Base-by-base conservation (phyloP, 345 rosid genomes). In the Kernera saxatilis region DNA sequence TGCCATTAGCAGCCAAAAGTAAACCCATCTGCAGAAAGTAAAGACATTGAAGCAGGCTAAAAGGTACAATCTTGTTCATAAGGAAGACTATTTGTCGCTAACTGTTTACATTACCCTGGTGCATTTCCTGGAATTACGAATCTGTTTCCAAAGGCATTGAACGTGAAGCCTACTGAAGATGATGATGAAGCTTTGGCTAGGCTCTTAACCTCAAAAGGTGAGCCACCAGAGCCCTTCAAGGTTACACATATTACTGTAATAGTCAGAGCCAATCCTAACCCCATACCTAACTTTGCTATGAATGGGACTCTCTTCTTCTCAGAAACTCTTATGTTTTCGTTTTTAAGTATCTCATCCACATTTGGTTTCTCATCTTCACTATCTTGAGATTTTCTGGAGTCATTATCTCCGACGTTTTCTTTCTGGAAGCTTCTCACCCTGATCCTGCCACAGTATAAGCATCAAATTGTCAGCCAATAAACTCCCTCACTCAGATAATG, bases 1-100 rank as follows among this genome's bases (percentile, higher is more conserved):
- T 62, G 95, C 96, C 95, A 92, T 90, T 43, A 88, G 87, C 86
- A 90, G 79, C 96, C 95, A 88, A 74, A 92, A 92, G 86, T 92
- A 92, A 53, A 92, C 61, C 94, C 96, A 92, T 79, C 96, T 90
- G 85, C 65, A 78, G 12, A 23, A 58, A 64, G 27, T 30, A 37
- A 51, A 22, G 13, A 65, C 53, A 54, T 5, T 39, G 10, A 43
- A 52, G 22, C 21, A 46, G 37, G 33, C 46, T 18, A 48, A 19
- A 46, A 6, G 5, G 13, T 21, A 27, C 41, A 59, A 53, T 33
- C 52, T 49, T n/a, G 5, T 23, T 23, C 50, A 35, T 2, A 27
- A 55, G 35, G 0, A 37, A 19, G 5, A 44, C 8, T 13, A 19
- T 26, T 11, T 3, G 15, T 14, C 43, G 63, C 61, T 60, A 39